These are phyloP conservation scores for Collariella sp. DNA, from an alignment of 495 filamentous ascomycete species.

Conservation along the genomic window DNA sequence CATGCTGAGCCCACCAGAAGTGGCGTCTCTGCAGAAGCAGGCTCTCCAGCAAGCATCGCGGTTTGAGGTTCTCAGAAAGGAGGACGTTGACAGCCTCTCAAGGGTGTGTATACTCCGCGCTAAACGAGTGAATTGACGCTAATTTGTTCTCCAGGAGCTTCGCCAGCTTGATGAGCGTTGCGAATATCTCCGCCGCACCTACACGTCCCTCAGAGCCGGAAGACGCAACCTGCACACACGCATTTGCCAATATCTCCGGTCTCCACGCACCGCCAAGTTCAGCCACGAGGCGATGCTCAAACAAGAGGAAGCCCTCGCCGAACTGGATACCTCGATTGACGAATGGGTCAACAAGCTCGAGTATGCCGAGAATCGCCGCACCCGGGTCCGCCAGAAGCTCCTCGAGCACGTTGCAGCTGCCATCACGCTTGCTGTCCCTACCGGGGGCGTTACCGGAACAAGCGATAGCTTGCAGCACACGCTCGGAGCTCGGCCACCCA, in stretches of 20 bases:
- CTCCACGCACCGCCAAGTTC: constrained; percentile 53
- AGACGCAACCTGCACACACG: constrained; percentile 59
- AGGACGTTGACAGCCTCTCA: constrained; percentile 58
- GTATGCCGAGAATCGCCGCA: constrained; percentile 63
- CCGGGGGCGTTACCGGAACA: constrained; percentile 24
- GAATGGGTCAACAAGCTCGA: constrained; percentile 67
- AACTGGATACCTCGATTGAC: constrained; percentile 65
- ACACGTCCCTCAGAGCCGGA: constrained; percentile 57
- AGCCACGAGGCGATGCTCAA: constrained; percentile 60
- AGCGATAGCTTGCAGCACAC: constrained; percentile 36
- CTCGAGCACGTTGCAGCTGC: constrained; percentile 66
- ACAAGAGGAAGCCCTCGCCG: constrained; percentile 64
- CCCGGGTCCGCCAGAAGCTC: constrained; percentile 62
- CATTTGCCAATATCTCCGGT: constrained; percentile 60
- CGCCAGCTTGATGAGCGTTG: constrained; percentile 60
- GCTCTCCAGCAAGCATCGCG: constrained; percentile 54
- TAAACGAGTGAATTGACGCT: background rate
- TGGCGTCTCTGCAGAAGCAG: constrained; percentile 49
- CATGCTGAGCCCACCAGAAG: constrained; percentile 41
- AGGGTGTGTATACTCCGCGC: constrained; percentile 36
- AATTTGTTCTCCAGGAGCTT: constrained; percentile 45
- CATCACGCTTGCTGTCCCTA: constrained; percentile 29
- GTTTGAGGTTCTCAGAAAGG: constrained; percentile 58
- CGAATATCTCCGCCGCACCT: constrained; percentile 62
- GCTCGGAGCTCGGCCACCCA: constrained; percentile 32